Conservation (phyloP, 2,329 filamentous ascomycete genomes). For the Aspergillus bombycis region DNA sequence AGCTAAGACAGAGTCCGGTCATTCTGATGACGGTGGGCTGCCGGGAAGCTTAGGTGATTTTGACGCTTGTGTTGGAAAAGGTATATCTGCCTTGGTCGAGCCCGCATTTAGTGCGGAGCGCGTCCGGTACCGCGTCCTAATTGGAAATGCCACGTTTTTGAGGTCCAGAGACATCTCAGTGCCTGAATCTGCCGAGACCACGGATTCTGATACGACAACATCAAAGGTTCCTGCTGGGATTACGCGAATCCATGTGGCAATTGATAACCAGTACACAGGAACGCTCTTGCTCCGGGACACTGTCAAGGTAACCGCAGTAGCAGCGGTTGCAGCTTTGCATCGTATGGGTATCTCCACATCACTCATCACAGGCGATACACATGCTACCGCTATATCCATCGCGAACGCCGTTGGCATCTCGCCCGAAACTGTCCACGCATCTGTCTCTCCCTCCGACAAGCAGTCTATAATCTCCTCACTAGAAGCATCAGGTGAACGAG, state of each 20-base stretch:
- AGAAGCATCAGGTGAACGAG: conserved; percentile 72
- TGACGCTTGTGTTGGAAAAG: conserved; percentile 78
- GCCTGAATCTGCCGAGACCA: conserved; percentile 44
- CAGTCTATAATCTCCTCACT: conserved; percentile 79
- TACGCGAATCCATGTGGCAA: conserved; percentile 88
- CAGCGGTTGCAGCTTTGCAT: conserved; percentile 78
- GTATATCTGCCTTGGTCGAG: conserved; percentile 80
- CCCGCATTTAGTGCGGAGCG: conserved; percentile 70
- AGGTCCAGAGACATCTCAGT: conserved; percentile 66
- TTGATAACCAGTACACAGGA: conserved; percentile 79
- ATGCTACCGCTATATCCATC: conserved; percentile 79
- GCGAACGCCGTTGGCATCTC: conserved; percentile 82
- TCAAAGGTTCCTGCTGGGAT: conserved; percentile 63
- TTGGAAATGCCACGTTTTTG: conserved; percentile 82
- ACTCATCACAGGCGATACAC: conserved; percentile 92
- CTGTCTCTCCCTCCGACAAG: conserved; percentile 90
- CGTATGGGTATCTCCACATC: conserved; percentile 84
- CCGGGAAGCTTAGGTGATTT: conserved; percentile 88
- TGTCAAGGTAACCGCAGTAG: conserved; percentile 83
- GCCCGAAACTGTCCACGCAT: conserved; percentile 74
- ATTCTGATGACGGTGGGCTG: conserved; percentile 72
- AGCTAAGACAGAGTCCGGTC: conserved; percentile 74
- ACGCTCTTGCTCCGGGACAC: conserved; percentile 84
- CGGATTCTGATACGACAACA: conserved; percentile 30
- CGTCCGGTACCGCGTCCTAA: conserved; percentile 73